Evolutionary conservation across 805 yeast genomes (phyloP), one percentile per base, ranked within the genome.

Genomic region (Osmozyma mogii): DNA sequence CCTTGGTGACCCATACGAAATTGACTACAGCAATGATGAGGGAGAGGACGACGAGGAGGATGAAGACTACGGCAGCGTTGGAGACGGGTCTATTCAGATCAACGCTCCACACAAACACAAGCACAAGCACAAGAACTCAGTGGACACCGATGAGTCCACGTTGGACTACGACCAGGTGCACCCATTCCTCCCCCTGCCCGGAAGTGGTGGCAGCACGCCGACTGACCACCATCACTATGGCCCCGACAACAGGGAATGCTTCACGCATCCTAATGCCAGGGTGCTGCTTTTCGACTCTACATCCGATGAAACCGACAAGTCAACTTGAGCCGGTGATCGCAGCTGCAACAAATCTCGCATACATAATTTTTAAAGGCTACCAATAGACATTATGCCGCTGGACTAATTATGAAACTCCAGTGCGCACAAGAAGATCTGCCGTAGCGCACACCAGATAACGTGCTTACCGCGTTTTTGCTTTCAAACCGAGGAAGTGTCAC

Each of bases 231-330:
- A 24, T 14, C 24, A 38, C 3, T 27, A 30, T 9, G 27, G 41
- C 3, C 19, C 37, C 18, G 68, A 62, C 22, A 63, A 57, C 25
- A 40, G 65, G 19, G 52, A 60, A 19, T 59, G 64, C 39, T 62
- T 42, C 36, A 68, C 70, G 3, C 70, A 63, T 40, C 70, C 70
- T 2, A 54, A 61, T 32, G 68, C 68, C 16, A 54, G 47, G 24
- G 52, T 63, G 4, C 43, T 34, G 41, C 26, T 43, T 26, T 28
- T 30, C 6, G 47, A 36, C 7, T 42, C 37, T 15, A 26, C 37
- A 6, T 25, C 30, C 17, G 24, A 22, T 16, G 24, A 20, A 7
- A 29, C 29, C 23, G 32, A 30, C 17, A 24, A n/a, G n/a, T n/a
- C n/a, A n/a, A n/a, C n/a, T n/a, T n/a, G n/a, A n/a, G n/a, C n/a